These are phyloP conservation scores for Fusarium fujikuroi DNA, from an alignment of 2,329 filamentous ascomycete genomes.

Conservation along the genomic window DNA sequence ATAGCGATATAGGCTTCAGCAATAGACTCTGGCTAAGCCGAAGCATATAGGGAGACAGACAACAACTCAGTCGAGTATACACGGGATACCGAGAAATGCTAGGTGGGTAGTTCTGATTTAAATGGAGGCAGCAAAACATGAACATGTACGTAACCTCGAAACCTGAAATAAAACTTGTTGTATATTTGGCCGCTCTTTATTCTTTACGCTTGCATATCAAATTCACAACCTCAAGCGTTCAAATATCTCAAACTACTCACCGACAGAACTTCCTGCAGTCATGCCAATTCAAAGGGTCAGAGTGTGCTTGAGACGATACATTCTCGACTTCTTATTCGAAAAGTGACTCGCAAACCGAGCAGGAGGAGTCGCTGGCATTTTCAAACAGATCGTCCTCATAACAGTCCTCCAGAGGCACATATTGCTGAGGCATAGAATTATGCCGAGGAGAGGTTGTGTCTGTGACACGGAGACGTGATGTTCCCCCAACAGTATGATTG, in stretches of 20 bases:
- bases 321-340: not conserved
- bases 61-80: not conserved
- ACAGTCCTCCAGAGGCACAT: not conserved
- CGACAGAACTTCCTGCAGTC: not conserved
- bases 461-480: not conserved
- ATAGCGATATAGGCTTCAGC: not conserved
- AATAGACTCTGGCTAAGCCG: not conserved
- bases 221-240: not conserved
- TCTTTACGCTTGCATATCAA: not conserved
- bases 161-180: not conserved
- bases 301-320: not conserved
- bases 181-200: slow-evolving; percentile 11
- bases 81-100: not conserved
- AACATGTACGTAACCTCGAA: not conserved
- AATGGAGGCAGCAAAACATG: not conserved
- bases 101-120: too few relatives aligned
- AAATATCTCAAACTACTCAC: not conserved
- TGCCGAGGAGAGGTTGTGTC: not conserved
- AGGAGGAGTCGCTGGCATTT: not conserved
- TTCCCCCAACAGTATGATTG: not conserved
- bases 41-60: not conserved
- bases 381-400: slow-evolving; percentile 4
- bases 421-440: not conserved
- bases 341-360: not conserved
- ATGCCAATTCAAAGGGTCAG: not conserved